Base-by-base conservation (phyloP, 2,329 filamentous ascomycete genomes). In the Orbilia ellipsospora region DNA sequence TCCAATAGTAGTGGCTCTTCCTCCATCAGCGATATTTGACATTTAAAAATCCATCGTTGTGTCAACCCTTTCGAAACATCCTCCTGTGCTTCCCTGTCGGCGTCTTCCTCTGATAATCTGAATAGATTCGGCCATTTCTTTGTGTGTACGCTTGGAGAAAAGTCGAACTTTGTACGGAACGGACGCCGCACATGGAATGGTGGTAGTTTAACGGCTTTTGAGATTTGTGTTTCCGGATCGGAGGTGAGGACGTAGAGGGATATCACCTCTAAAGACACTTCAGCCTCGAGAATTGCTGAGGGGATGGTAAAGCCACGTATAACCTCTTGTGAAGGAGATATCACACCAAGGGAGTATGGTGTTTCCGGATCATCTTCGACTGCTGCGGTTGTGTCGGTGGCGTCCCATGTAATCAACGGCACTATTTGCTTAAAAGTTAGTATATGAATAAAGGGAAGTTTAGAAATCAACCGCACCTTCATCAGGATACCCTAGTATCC, bases 61-160 rank as follows among this genome's bases (percentile, higher is more conserved):
- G 88, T 85, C 13, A 98, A 84, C 0, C 94, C 94, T 69, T 84
- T 83, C 0, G 85, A 83, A 28, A 82, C 80, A 13, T 80, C 70
- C 2, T 77, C 65, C 31, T 79, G 78, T 18, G 80, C 77, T 2
- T 80, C 80, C 2, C 81, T n/a, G 15, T 69, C 60, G 2, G 69
- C 67, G 68, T 73, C 54, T 31, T 76, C 76, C 20, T 67, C 82
- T 82, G 20, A 85, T 82, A 26, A 67, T 62, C 5, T 86, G 82
- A 98, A 99, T 79, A 96, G 89, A 81, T 90, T 93, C 0, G 95
- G 94, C 94, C 95, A 99, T 1, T 88, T 85, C 57, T 91, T 90
- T 0, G 87, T 82, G 81, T 97, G 91, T 2, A 97, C 85, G 8
- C 91, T 88, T 10, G 95, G 93, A 12, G 90, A 86, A 77, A 98